A percentile compares a stretch with the other conserved stretches of the same genome.
Evolutionary conservation across 257 asterid genomes (phyloP).

Genomic region (Voacanga thouarsii): DNA sequence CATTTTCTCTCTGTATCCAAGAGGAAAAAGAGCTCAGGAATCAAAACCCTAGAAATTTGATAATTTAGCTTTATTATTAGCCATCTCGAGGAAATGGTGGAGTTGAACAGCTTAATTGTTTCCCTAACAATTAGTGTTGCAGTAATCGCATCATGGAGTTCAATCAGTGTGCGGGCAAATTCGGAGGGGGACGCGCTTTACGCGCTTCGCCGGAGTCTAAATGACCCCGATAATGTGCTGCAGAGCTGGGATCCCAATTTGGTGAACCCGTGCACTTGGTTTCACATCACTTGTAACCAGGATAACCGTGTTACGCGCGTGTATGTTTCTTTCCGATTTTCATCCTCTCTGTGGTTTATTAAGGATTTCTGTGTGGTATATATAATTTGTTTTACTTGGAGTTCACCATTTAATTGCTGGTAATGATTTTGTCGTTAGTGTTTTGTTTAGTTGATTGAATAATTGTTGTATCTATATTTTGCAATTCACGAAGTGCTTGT

Average conservation of each 20-base stretch:
- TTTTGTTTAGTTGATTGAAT: neutral
- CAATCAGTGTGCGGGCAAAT: constrained; percentile 24
- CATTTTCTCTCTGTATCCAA: neutral
- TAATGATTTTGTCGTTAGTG: neutral
- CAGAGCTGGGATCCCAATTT: constrained; percentile 92
- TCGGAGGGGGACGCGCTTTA: constrained; percentile 78
- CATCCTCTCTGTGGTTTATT: neutral
- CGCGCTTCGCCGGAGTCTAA: constrained; percentile 70
- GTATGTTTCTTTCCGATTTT: constrained; percentile 19
- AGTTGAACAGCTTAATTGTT: neutral
- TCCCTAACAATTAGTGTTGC: constrained; percentile 17
- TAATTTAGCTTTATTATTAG: neutral
- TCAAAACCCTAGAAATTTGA: constrained; percentile 14
- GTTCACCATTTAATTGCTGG: neutral
- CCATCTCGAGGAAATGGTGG: neutral
- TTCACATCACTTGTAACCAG: constrained; percentile 56
- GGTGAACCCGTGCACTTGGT: constrained; percentile 85
- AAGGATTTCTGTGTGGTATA: neutral
- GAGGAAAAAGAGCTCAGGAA: neutral
- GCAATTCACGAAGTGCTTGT: neutral
- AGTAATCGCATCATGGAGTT: constrained; percentile 11
- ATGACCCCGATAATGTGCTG: constrained; percentile 75
- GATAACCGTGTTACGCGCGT: constrained; percentile 44
- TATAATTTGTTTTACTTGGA: neutral
- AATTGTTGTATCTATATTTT: neutral